phyloP scores from a whole-genome alignment of 306 rosid genomes.

The Cercis canadensis region DNA sequence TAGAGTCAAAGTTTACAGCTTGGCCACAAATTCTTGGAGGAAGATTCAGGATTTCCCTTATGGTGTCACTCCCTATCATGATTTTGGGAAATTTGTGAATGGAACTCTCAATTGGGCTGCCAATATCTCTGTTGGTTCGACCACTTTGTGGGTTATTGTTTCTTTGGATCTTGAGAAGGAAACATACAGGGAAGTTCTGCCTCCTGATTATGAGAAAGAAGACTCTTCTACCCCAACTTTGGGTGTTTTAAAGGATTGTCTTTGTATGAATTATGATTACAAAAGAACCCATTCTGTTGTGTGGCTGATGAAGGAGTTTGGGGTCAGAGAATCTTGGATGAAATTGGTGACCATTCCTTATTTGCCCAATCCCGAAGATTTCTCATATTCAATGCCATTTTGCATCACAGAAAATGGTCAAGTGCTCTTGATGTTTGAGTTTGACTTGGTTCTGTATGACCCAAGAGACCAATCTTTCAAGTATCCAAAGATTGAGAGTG shows the following conservation, averaged over 20 bases:
- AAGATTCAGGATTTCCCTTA: constrained; percentile 57
- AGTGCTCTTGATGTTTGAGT: constrained; percentile 57
- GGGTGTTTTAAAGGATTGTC: constrained; percentile 45
- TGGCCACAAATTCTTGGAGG: constrained; percentile 45
- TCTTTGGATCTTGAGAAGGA: constrained; percentile 51
- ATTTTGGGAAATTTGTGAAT: constrained; percentile 52
- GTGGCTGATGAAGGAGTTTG: constrained; percentile 57
- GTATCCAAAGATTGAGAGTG: constrained; percentile 54
- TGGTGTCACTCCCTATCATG: constrained; percentile 44
- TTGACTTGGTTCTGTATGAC: constrained; percentile 54
- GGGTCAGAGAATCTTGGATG: constrained; percentile 49
- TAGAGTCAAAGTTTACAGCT: constrained; percentile 46
- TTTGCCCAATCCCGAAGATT: constrained; percentile 56
- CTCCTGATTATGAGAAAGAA: constrained; percentile 57
- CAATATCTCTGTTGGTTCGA: constrained; percentile 25
- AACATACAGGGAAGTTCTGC: constrained; percentile 48
- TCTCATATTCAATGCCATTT: constrained; percentile 52
- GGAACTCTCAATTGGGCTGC: constrained; percentile 57
- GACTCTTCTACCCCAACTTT: constrained; percentile 49
- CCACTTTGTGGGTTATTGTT: constrained; percentile 44
- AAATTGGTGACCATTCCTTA: constrained; percentile 55
- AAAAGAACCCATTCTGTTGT: constrained; percentile 49
- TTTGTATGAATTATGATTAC: constrained; percentile 53
- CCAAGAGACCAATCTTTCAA: constrained; percentile 43
- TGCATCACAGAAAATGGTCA: constrained; percentile 50